Base-by-base conservation (phyloP, 2,329 filamentous ascomycete species). In the Xylaria sp. region DNA sequence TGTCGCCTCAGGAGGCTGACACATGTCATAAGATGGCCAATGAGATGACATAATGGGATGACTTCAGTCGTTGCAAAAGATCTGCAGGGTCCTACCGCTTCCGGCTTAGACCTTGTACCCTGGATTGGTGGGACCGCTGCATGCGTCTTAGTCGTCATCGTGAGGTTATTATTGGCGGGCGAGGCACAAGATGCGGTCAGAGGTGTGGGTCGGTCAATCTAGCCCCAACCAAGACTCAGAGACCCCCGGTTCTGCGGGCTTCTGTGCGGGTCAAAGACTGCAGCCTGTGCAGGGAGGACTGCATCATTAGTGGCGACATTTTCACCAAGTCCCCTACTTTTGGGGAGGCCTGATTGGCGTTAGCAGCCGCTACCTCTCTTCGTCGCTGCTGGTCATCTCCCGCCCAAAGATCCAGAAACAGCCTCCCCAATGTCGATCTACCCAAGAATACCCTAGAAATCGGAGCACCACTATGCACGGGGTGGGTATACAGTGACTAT, bases 31-130 rank as follows among this genome's bases (percentile, higher is more conserved):
- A n/a, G 41, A 65, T 44, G 73, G 69, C 76, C 74, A 76, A 78
- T 78, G 70, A 60, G 69, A 76, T 77, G 76, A 77, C 75, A 76
- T 77, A 71, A 76, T 72, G 68, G 69, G 64, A 78, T 79, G 76
- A 77, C 77, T 75, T 78, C 76, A 78, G 70, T 70, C 62, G 71
- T 69, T 59, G 59, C 70, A 59, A 37, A 63, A 57, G 78, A 79
- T 78, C 78, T 77, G 74, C 77, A 79, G 78, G 78, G 78, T 77
- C 77, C 76, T 78, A 72, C 75, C 74, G 52, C 1, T 20, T 65
- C 4, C 7, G 60, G 32, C 28, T 50, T 67, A 69, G 65, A 3
- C 12, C 12, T 6, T 5, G 34, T 34, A 46, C 56, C 52, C 50
- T 66, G 64, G 48, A 41, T 41, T 52, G 54, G 56, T 70, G 44